Base-by-base conservation (phyloP, 1,284 basidiomycete species). In the Neonothopanus nambi region DNA sequence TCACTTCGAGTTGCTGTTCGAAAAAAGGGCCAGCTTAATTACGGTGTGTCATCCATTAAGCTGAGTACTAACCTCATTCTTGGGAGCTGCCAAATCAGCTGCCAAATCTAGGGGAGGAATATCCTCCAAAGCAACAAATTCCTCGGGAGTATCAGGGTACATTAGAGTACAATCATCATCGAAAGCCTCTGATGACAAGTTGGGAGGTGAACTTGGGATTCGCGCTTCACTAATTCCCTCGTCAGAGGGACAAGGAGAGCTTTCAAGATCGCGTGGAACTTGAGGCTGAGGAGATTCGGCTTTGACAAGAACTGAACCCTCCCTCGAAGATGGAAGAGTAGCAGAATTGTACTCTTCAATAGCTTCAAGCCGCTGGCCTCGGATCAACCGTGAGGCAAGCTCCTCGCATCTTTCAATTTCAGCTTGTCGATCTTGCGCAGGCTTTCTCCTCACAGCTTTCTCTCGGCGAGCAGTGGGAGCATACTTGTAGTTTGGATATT, bases 401-500 rank as follows among this genome's bases (percentile, higher is more conserved):
- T 65, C 69, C 51, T 72, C 69, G 59, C 76, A 80, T 48, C 75
- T 70, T 41, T 64, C 67, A 48, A 63, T 68, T 49, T 74, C 71
- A 38, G 61, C 57, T 17, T 67, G 63, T 48, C 58, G 56, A 41
- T 59, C 62, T 50, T 64, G 66, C 55, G 65, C 69, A 30, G 48
- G 45, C 56, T 68, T 73, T 58, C 64, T 67, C 61, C 68, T 72
- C 42, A 55, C 43, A 20, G 59, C 42, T 44, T 63, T 67, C 36
- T 62, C 63, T 56, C 65, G 67, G 51, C 63, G 65, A 47, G 59
- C 63, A 30, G 65, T 62, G 18, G 81, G 81, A 26, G 71, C 63
- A 59, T 85, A 86, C 63, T 76, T 80, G 68, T 85, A 84, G 51
- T 76, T 71, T 1, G 83, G 84, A 57, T 82, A 76, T 55, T 74